Conservation (phyloP, 139 green algal genomes). For the Haematococcus lacustris region DNA sequence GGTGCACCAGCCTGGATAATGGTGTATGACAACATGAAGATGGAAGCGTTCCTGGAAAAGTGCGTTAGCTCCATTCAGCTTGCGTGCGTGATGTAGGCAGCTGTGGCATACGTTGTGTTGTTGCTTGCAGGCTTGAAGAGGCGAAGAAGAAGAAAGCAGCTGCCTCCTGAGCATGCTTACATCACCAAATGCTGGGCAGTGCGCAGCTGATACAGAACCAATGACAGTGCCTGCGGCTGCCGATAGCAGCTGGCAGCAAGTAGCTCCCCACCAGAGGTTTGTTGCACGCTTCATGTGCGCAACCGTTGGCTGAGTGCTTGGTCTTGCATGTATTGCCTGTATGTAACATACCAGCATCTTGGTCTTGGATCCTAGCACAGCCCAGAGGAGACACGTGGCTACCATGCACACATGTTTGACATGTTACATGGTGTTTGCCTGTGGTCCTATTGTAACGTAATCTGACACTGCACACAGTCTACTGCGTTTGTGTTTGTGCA, state of each 20-base stretch:
- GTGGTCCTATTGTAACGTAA: background rate
- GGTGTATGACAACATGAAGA: slow-evolving; percentile 15
- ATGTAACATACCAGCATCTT: background rate
- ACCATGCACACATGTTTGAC: background rate
- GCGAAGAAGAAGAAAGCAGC: background rate
- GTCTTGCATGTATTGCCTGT: background rate
- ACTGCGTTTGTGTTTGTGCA: too few species aligned
- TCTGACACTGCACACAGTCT: background rate
- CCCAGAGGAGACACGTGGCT: too few species aligned
- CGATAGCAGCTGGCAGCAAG: background rate
- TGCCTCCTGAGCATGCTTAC: background rate
- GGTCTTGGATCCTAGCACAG: background rate
- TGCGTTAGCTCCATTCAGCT: background rate
- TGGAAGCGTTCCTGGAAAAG: slow-evolving; percentile 12
- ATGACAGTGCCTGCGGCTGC: background rate
- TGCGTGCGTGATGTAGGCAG: background rate
- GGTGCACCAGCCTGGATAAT: slow-evolving; percentile 11
- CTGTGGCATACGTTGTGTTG: too few species aligned
- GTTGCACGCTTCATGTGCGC: too few species aligned
- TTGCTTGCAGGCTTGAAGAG: background rate
- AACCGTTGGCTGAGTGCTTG: too few species aligned
- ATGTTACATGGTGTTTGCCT: background rate
- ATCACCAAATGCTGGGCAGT: background rate
- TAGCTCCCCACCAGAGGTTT: background rate
- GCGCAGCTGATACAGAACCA: background rate